phyloP scores from a whole-genome alignment of 345 rosid species.

The Hibiscus trionum region DNA sequence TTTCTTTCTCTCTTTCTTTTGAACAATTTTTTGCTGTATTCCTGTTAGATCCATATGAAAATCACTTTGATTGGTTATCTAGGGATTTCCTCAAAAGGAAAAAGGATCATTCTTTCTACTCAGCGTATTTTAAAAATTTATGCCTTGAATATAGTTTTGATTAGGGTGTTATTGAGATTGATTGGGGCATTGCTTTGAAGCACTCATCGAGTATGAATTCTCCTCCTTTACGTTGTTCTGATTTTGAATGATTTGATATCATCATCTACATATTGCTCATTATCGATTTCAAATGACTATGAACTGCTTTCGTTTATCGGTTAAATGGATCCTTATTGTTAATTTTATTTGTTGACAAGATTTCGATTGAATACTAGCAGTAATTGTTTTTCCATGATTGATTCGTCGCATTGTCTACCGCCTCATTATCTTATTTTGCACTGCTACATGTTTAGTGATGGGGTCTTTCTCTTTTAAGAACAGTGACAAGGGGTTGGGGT shows the following conservation, averaged over 20 bases:
- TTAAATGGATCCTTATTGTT: neutral
- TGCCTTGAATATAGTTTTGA: neutral
- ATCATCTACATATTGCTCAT: neutral
- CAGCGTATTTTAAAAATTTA: neutral
- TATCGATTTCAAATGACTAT: neutral
- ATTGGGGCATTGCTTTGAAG: neutral
- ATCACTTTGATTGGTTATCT: neutral
- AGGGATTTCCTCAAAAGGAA: neutral
- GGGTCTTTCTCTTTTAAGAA: no score
- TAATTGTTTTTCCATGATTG: neutral
- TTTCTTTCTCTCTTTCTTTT: neutral
- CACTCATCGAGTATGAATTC: neutral
- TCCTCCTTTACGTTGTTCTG: neutral
- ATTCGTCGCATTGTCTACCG: no score
- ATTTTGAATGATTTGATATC: neutral
- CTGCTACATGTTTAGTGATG: no score
- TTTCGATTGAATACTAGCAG: neutral
- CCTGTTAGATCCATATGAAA: neutral
- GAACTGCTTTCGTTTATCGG: neutral
- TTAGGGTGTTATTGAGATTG: neutral
- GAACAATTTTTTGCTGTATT: neutral
- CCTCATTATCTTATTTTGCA: no score
- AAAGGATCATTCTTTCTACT: neutral
- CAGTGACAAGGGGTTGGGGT: neutral
- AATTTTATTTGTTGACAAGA: no score